Percentiles rank a stretch among this genome's conserved stretches.
These are phyloP conservation scores for Penicillium sp. DNA, from an alignment of 2,329 filamentous ascomycete genomes.

Conservation along the genomic window DNA sequence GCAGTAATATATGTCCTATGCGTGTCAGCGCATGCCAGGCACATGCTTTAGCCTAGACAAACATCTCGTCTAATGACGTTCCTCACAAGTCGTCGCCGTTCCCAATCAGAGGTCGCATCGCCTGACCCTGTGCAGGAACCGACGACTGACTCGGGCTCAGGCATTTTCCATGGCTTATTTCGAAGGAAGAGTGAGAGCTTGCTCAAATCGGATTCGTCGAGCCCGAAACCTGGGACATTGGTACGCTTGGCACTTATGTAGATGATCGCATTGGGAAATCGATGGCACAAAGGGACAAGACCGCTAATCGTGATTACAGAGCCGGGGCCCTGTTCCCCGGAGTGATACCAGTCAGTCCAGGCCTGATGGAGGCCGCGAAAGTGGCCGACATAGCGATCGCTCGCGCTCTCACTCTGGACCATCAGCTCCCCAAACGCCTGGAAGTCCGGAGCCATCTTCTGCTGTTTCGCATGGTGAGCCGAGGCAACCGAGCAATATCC, in stretches of 20 bases:
- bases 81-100: conserved; percentile 30
- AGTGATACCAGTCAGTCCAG: neutral
- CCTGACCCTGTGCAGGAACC: conserved; percentile 2
- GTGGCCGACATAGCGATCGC: neutral
- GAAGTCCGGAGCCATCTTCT: conserved; percentile 5
- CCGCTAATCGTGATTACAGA: conserved; percentile 1
- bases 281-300: neutral
- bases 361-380: neutral
- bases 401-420: neutral
- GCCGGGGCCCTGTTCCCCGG: neutral
- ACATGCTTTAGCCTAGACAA: neutral
- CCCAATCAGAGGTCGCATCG: conserved; percentile 19
- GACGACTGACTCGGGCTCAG: conserved; percentile 1
- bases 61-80: conserved; percentile 20
- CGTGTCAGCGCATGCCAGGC: neutral
- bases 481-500: conserved; percentile 29
- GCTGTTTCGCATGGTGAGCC: conserved; percentile 20
- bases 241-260: neutral
- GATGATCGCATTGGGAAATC: neutral
- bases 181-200: conserved; percentile 18
- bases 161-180: conserved; percentile 25
- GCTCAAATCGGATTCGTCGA: neutral
- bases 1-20: neutral
- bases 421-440: conserved; percentile 1
- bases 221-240: neutral